Base-by-base conservation (phyloP, 1,139 yeast genomes). In the Taiozyma sp. region DNA sequence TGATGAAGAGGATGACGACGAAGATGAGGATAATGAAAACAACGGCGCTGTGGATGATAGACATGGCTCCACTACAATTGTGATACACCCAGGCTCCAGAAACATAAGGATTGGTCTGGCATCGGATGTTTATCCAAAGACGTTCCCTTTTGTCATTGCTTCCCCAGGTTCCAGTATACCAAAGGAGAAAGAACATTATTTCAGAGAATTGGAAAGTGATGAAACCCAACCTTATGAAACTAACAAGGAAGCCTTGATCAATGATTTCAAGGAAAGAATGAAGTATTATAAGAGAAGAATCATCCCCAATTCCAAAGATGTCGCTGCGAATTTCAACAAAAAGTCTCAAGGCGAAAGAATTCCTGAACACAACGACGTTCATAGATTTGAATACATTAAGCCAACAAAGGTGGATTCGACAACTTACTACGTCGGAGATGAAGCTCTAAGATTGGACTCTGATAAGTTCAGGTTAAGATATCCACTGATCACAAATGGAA, bases 211-310 rank as follows among this genome's bases (percentile, higher is more conserved):
- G 19, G 68, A 67, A 14, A 73, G 69, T 9, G 77, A 73, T 2
- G 70, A 66, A 26, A 57, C 63, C 6, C 28, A 44, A 9, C 16
- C 10, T 3, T 50, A 54, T n/a, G 72, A 73, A 10, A 69, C 68
- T 9, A 68, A 74, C 7, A 81, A 77, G 60, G 73, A 72, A 6
- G 68, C 70, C 1, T 80, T 89, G 47, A 75, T 81, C 47, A 75
- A 79, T 51, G 95, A 87, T 65, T 89, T 91, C 68, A 83, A 79
- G 62, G 97, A 95, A 51, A 78, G 99, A 61, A 91, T 93, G 98
- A 77, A 90, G 59, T 90, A 80, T 67, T 90, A 91, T 68, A 93
- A 93, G 66, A 79, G 97, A 50, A 77, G 97, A 59, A 79, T 91
- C 50, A 77, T 88, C 55, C 93, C 96, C 8, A 88, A 88, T 66